Evolutionary conservation across 345 rosid species (phyloP).

Genomic region (Pseudoturritis turrita): DNA sequence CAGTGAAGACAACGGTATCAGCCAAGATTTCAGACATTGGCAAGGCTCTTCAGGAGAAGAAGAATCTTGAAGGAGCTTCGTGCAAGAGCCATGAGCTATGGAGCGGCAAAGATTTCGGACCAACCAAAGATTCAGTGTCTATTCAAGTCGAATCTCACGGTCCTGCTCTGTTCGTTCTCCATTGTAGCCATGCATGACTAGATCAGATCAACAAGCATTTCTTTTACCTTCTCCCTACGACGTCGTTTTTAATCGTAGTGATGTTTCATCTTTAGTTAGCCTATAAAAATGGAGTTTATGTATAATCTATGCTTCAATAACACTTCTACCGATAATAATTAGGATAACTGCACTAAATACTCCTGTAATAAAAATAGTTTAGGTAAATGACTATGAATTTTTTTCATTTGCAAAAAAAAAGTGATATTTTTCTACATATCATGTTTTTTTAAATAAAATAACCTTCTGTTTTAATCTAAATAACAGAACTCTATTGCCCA

Average conservation of each 20-base stretch:
- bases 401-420: too few relatives aligned
- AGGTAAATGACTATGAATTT: neutral
- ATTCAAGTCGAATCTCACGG: slow-evolving; percentile 48
- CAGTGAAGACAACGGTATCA: slow-evolving; percentile 43
- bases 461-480: too few relatives aligned
- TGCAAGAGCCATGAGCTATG: slow-evolving; percentile 61
- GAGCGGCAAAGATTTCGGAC: slow-evolving; percentile 43
- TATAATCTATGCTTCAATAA: neutral
- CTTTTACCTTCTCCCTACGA: neutral
- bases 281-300: neutral
- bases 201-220: neutral
- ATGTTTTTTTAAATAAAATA: too few relatives aligned
- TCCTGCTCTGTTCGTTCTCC: slow-evolving; percentile 54
- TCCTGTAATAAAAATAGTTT: neutral
- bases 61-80: slow-evolving; percentile 32
- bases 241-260: neutral
- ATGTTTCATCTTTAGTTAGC: neutral
- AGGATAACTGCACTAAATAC: too few relatives aligned
- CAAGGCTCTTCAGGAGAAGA: slow-evolving; percentile 40
- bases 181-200: slow-evolving; percentile 37
- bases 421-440: too few relatives aligned
- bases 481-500: too few relatives aligned
- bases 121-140: slow-evolving; percentile 30
- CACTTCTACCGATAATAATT: neutral
- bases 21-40: slow-evolving; percentile 52